phyloP scores from a whole-genome alignment of 177 flowering plant species.

The Vitis hybrid region DNA sequence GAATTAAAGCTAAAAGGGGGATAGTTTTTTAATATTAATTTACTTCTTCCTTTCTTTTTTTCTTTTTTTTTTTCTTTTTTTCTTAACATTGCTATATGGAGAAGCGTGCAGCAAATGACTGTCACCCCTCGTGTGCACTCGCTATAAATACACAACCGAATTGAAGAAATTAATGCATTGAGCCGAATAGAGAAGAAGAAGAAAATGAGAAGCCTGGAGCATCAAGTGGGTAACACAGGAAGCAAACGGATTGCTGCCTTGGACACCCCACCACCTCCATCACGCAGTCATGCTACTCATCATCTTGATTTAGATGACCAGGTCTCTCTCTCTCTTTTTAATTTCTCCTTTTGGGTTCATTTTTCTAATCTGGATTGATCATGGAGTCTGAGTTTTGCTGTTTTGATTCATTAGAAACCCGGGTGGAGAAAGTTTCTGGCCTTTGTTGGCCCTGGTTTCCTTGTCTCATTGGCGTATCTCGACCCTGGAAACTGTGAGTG shows the following conservation, averaged over 20 bases:
- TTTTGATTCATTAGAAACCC: conserved; percentile 26
- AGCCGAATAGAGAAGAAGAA: neutral
- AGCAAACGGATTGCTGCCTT: conserved; percentile 28
- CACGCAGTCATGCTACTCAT: neutral
- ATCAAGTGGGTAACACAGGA: neutral
- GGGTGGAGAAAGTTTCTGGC: conserved; percentile 60
- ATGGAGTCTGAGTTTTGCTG: neutral
- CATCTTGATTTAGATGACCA: conserved; percentile 8
- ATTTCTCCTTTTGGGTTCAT: too few relatives aligned
- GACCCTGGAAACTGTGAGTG: conserved; percentile 66
- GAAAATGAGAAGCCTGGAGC: conserved; percentile 12
- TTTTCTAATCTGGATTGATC: too few relatives aligned
- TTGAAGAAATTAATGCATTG: too few relatives aligned
- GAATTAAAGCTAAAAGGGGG: neutral
- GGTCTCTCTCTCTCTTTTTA: conserved; percentile 4
- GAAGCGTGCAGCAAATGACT: too few relatives aligned
- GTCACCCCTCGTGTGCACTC: too few relatives aligned
- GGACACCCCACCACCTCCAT: conserved; percentile 4
- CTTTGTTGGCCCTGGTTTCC: conserved; percentile 66
- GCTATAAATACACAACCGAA: too few relatives aligned
- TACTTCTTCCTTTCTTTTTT: neutral
- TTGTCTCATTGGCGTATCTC: conserved; percentile 65
- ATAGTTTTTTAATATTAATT: neutral
- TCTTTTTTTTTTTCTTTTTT: neutral
- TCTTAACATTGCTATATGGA: neutral